Evolutionary conservation across 2,329 filamentous ascomycete species (phyloP).

Genomic region (Sporothrix brunneoviolacea): DNA sequence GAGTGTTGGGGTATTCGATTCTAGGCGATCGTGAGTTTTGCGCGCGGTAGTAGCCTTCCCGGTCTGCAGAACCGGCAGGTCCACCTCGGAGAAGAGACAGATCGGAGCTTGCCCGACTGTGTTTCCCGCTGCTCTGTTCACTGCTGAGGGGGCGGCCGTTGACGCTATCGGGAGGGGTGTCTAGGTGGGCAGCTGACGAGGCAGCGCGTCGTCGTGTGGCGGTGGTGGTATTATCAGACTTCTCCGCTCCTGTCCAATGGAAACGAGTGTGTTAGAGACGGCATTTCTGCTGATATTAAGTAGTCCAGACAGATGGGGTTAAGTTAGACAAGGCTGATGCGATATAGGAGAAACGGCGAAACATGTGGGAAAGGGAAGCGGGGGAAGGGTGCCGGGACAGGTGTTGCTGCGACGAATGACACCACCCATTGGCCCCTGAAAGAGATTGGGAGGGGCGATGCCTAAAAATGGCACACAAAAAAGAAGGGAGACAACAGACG

Average conservation of each 20-base stretch:
- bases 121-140: conserved; percentile 49
- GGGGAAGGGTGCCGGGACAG: not conserved
- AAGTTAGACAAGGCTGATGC: conserved; percentile 7
- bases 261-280: conserved; percentile 1
- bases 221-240: not conserved
- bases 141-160: conserved; percentile 51
- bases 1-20: conserved; percentile 34
- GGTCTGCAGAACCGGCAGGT: conserved; percentile 34
- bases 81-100: conserved; percentile 53
- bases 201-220: conserved; percentile 47
- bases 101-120: conserved; percentile 66
- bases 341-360: not conserved
- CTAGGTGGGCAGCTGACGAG: conserved; percentile 57
- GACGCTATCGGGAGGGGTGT: conserved; percentile 44
- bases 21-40: conserved; percentile 43
- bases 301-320: not conserved
- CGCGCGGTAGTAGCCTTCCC: conserved; percentile 32
- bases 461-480: not conserved
- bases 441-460: conserved; percentile 5
- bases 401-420: conserved; percentile 6
- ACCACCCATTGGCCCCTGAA: conserved; percentile 1
- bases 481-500: not conserved
- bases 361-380: not conserved
- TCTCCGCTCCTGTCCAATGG: conserved; percentile 8
- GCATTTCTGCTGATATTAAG: too few relatives aligned